These are phyloP conservation scores for Cladophialophora yegresii DNA, from an alignment of 2,329 filamentous ascomycete species.

Conservation along the genomic window DNA sequence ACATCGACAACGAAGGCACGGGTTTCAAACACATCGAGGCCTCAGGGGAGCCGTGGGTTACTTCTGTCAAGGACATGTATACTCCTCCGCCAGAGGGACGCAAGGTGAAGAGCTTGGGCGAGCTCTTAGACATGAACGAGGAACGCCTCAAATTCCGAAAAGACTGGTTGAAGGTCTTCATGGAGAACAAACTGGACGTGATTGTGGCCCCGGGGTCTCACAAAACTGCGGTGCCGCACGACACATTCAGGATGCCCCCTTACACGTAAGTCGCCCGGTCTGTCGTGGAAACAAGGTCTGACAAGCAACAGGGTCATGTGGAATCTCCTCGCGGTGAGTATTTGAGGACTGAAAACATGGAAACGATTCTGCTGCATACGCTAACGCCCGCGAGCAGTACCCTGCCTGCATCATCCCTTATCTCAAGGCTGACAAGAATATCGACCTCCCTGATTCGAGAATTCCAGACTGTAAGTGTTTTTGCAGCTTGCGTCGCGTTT, in stretches of 20 bases:
- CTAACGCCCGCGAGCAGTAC: slow-evolving; percentile 43
- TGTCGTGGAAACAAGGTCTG: not conserved
- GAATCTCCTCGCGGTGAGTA: slow-evolving; percentile 57
- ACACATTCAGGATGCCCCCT: slow-evolving; percentile 47
- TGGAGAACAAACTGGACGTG: slow-evolving; percentile 56
- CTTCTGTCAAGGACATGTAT: slow-evolving; percentile 28
- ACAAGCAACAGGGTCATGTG: slow-evolving; percentile 51
- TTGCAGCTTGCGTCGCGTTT: slow-evolving; percentile 38
- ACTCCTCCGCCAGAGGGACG: slow-evolving; percentile 26
- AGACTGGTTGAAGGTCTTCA: slow-evolving; percentile 35
- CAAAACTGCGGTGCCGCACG: slow-evolving; percentile 62
- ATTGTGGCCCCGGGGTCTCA: slow-evolving; percentile 65
- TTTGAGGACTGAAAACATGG: not conserved
- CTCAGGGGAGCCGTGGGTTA: slow-evolving; percentile 27
- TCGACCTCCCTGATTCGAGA: slow-evolving; percentile 41
- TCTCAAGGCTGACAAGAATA: slow-evolving; percentile 46
- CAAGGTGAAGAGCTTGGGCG: slow-evolving; percentile 19
- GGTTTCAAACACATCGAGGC: slow-evolving; percentile 40
- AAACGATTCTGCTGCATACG: not conserved
- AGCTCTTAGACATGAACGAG: slow-evolving; percentile 26
- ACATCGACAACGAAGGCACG: slow-evolving; percentile 27
- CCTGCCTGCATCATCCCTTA: slow-evolving; percentile 55
- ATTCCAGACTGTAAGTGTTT: slow-evolving; percentile 24
- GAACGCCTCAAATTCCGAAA: slow-evolving; percentile 18
- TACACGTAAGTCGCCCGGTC: slow-evolving; percentile 42